Evolutionary conservation across 2,329 filamentous ascomycete genomes (phyloP), one percentile per base, ranked within the genome.

Genomic region (Emmonsiellopsis sp.): DNA sequence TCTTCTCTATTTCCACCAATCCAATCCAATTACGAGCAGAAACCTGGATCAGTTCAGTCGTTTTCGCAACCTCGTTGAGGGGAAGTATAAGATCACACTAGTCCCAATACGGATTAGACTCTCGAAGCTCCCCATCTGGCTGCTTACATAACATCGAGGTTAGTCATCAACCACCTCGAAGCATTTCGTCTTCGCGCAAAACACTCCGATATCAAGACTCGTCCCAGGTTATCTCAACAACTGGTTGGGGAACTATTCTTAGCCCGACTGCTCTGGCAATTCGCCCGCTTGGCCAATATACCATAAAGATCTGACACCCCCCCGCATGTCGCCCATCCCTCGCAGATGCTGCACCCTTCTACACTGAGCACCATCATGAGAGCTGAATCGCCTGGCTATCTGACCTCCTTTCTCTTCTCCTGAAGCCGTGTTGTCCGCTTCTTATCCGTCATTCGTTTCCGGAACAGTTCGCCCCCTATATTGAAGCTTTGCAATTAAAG

Each of bases 381-480:
- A 52, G 50, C 50, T 52, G 50, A 34, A 43, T 37, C 50, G 46
- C 46, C 46, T 35, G 9, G 34, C 34, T 49, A 38, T 45, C 40
- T 38, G 31, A 52, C 31, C 32, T 45, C 50, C 41, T 45, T 52
- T 30, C 38, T 44, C n/a, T 30, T 43, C 31, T 37, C 50, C 50
- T 52, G 50, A 49, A 49, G 6, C 34, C 32, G 20, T 26, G 20
- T 49, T 38, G 32, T 37, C 34, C 7, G 45, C 15, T 47, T 49
- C 38, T 38, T n/a, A n/a, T 26, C 20, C 35, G 35, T 38, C 34
- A 15, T 40, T 49, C 34, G 45, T 49, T 38, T 42, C n/a, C n/a
- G 9, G 16, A 43, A 26, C 32, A 31, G 34, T 45, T 51, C 48
- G 34, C 58, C 53, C 52, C 54, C 44, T 40, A 53, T 46, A 34